These are phyloP conservation scores for Rhynchosporium secalis DNA, from an alignment of 2,329 filamentous ascomycete genomes.

Conservation along the genomic window DNA sequence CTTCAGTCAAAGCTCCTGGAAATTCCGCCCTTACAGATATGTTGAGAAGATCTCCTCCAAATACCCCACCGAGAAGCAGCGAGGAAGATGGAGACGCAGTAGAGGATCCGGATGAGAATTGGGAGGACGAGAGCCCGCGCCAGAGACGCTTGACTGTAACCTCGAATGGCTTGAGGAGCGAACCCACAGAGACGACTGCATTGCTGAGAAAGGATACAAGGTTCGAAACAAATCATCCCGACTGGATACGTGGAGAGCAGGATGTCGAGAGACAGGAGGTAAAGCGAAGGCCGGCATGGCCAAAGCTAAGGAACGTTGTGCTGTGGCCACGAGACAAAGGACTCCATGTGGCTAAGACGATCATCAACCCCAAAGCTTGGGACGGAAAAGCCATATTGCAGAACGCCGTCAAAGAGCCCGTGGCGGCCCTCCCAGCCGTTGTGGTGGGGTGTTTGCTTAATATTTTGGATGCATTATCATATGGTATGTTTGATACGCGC, in stretches of 20 bases:
- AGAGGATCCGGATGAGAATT: slow-evolving; percentile 3
- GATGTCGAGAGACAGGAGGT: slow-evolving; percentile 37
- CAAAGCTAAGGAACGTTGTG: slow-evolving; percentile 34
- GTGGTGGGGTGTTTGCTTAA: slow-evolving; percentile 88
- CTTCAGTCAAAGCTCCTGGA: slow-evolving; percentile 39
- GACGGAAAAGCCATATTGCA: slow-evolving; percentile 64
- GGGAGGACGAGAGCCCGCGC: slow-evolving; percentile 11
- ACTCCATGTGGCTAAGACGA: slow-evolving; percentile 28
- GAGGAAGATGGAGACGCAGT: slow-evolving; percentile 11
- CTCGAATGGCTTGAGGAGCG: slow-evolving; percentile 28
- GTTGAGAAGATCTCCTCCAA: slow-evolving; percentile 45
- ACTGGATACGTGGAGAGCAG: slow-evolving; percentile 37
- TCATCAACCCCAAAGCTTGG: slow-evolving; percentile 70
- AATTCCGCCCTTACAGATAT: slow-evolving; percentile 52
- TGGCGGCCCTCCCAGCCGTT: slow-evolving; percentile 77
- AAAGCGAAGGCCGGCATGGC: slow-evolving; percentile 31
- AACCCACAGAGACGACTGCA: slow-evolving; percentile 37
- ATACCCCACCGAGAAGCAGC: slow-evolving; percentile 23
- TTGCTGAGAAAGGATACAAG: slow-evolving; percentile 29
- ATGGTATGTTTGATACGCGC: slow-evolving; percentile 55
- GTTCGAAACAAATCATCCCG: slow-evolving; percentile 30
- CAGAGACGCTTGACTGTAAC: slow-evolving; percentile 33
- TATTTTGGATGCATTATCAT: slow-evolving; percentile 90
- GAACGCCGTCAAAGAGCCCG: slow-evolving; percentile 64
- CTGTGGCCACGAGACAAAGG: slow-evolving; percentile 31